These are phyloP conservation scores for Heterobasidion annosum DNA, from an alignment of 1,284 basidiomycete species.

Conservation along the genomic window DNA sequence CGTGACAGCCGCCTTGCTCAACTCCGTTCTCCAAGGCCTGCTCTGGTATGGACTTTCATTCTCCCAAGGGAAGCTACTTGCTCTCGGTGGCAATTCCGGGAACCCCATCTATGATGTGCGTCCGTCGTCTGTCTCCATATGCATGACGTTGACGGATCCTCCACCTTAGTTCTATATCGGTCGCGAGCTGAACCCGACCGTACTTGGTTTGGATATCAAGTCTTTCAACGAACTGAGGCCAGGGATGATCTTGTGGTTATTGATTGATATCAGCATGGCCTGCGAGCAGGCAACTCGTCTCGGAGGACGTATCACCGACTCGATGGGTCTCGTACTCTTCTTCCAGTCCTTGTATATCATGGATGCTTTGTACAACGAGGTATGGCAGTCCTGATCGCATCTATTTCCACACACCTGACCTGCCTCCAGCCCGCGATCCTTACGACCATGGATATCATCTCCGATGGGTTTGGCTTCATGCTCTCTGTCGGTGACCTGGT, in stretches of 20 bases:
- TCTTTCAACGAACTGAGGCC: constrained; percentile 96
- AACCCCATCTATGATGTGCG: constrained; percentile 87
- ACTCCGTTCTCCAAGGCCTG: constrained; percentile 70
- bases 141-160: constrained; percentile 1
- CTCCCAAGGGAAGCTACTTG: constrained; percentile 61
- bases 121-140: constrained; percentile 6
- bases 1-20: constrained; percentile 75
- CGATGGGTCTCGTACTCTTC: constrained; percentile 82
- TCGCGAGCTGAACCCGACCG: constrained; percentile 88
- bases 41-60: constrained; percentile 75
- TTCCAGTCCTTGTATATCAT: constrained; percentile 88
- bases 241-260: constrained; percentile 90
- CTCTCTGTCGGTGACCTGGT: constrained; percentile 87
- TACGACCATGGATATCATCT: constrained; percentile 97
- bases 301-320: constrained; percentile 73
- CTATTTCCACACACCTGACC: neutral
- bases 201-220: constrained; percentile 91
- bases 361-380: constrained; percentile 88
- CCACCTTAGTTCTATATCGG: constrained; percentile 88
- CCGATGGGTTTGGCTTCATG: constrained; percentile 99
- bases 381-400: constrained; percentile 21
- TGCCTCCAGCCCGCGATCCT: constrained; percentile 66
- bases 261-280: constrained; percentile 87
- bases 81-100: constrained; percentile 88
- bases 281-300: constrained; percentile 84